phyloP scores from a whole-genome alignment of 2,329 filamentous ascomycete species.

The Beauveria asiatica region DNA sequence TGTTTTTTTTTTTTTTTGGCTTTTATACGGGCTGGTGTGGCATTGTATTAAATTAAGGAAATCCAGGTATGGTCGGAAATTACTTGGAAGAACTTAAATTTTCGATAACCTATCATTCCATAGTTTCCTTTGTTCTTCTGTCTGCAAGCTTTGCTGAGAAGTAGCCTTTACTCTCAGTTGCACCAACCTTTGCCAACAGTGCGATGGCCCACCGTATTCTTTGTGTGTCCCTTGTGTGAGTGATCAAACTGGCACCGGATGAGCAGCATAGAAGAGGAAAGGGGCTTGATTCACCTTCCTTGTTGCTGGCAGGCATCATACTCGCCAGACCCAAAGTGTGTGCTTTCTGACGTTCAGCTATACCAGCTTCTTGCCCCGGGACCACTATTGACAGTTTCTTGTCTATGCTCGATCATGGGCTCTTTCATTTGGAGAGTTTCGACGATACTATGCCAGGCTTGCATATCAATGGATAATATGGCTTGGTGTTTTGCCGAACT shows the following conservation, averaged over 20 bases:
- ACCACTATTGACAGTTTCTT: conserved; percentile 44
- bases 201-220: no score
- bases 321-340: no score
- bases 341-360: conserved; percentile 30
- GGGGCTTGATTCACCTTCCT: no score
- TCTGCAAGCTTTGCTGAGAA: neutral
- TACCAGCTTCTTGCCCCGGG: conserved; percentile 59
- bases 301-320: no score
- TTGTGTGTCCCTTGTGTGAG: no score
- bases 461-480: conserved; percentile 79
- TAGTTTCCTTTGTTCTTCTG: neutral
- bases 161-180: no score
- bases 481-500: conserved; percentile 69
- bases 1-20: neutral
- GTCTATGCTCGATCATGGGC: conserved; percentile 76
- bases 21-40: neutral
- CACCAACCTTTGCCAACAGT: no score
- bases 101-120: no score
- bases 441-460: conserved; percentile 72
- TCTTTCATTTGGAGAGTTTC: conserved; percentile 67
- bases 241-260: no score
- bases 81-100: no score
- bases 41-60: neutral
- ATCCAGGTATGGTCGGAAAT: no score
- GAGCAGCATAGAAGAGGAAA: neutral